phyloP scores from a whole-genome alignment of 2,329 filamentous ascomycete species.

The Ceratocystis colombiana region DNA sequence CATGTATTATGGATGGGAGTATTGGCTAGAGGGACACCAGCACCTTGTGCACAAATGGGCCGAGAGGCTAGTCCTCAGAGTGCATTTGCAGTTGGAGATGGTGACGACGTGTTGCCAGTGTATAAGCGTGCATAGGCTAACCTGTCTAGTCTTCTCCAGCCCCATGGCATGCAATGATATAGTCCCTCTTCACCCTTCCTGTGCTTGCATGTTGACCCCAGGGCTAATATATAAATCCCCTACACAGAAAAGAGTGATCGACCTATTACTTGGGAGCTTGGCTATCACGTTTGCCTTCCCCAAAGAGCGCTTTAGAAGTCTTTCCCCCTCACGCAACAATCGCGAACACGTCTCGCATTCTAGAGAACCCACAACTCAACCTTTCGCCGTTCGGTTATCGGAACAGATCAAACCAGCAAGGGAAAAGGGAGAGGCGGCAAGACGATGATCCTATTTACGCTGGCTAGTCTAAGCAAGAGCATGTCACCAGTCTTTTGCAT shows the following conservation, averaged over 20 bases:
- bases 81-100: too few species aligned
- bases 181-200: neutral
- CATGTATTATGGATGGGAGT: too few species aligned
- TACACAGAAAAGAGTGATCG: neutral
- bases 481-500: neutral
- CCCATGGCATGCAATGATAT: too few species aligned
- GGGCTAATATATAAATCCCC: neutral
- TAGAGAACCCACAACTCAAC: neutral
- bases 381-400: neutral
- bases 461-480: neutral
- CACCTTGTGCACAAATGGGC: too few species aligned
- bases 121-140: too few species aligned
- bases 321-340: neutral
- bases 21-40: too few species aligned
- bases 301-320: too few species aligned
- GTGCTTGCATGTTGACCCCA: neutral
- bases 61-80: too few species aligned
- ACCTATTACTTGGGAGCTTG: neutral
- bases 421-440: constrained; percentile 3
- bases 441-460: neutral
- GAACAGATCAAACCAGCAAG: neutral
- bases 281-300: too few species aligned
- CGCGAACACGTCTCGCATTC: neutral
- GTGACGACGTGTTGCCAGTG: too few species aligned
- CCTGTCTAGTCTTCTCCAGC: too few species aligned